Evolutionary conservation across 2,329 filamentous ascomycete species (phyloP).

Genomic region (Cladosporium velox): DNA sequence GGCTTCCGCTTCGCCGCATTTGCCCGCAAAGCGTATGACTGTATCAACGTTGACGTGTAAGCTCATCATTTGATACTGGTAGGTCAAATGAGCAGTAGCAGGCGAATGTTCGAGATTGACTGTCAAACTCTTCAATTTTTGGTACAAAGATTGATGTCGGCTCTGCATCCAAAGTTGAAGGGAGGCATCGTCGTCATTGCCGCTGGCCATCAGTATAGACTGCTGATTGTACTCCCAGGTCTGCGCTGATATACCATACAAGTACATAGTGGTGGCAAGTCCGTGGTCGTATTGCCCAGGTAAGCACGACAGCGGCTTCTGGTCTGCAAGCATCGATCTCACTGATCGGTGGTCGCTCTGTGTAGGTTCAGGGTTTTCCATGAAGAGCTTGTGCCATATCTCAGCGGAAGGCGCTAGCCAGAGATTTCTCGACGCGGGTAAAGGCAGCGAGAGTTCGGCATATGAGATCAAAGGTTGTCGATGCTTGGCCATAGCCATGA

Average conservation of each 20-base stretch:
- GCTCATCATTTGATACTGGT: slow-evolving; percentile 27
- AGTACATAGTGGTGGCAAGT: slow-evolving; percentile 21
- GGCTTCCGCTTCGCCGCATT: slow-evolving; percentile 28
- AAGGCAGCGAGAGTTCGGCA: slow-evolving; percentile 25
- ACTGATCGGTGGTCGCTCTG: slow-evolving; percentile 18
- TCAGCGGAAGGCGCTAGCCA: slow-evolving; percentile 28
- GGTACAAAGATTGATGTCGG: slow-evolving; percentile 22
- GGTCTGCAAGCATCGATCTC: slow-evolving; percentile 21
- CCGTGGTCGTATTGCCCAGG: slow-evolving; percentile 21
- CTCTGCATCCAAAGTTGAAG: slow-evolving; percentile 28
- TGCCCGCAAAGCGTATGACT: slow-evolving; percentile 27
- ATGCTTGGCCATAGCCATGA: slow-evolving; percentile 28
- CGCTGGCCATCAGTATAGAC: slow-evolving; percentile 15
- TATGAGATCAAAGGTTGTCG: slow-evolving; percentile 27
- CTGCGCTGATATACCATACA: slow-evolving; percentile 27
- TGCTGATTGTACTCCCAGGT: slow-evolving; percentile 28
- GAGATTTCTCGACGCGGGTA: slow-evolving; percentile 24
- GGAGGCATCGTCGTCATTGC: slow-evolving; percentile 22
- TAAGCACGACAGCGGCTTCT: slow-evolving; percentile 20
- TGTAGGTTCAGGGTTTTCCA: not conserved
- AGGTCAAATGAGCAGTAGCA: slow-evolving; percentile 19
- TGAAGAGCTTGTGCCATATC: slow-evolving; percentile 22
- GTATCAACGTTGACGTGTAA: slow-evolving; percentile 26
- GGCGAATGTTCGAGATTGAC: slow-evolving; percentile 3
- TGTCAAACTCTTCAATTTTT: slow-evolving; percentile 22